Percentiles rank a stretch among this genome's conserved stretches.
phyloP scores from a whole-genome alignment of 2,329 filamentous ascomycete species.

The Coniella vitis region DNA sequence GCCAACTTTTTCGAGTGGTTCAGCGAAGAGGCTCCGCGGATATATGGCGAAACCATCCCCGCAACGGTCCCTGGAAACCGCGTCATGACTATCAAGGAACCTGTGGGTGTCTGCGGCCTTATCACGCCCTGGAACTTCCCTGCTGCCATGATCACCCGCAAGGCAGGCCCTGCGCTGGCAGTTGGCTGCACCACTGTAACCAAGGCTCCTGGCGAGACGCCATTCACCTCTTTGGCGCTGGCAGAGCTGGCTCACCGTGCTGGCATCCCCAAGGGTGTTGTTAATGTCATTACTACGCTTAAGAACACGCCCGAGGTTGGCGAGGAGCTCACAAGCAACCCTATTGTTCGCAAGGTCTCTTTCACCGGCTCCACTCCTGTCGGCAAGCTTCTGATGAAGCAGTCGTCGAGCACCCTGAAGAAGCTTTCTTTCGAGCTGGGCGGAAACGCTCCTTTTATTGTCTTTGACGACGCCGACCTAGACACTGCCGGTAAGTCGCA shows the following conservation, averaged over 20 bases:
- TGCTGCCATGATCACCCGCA: constrained; percentile 67
- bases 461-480: constrained; percentile 90
- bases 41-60: constrained; percentile 70
- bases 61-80: constrained; percentile 64
- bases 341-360: constrained; percentile 78
- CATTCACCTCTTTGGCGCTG: constrained; percentile 80
- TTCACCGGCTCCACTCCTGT: constrained; percentile 78
- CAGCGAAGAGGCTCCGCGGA: constrained; percentile 66
- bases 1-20: constrained; percentile 78
- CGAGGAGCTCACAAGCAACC: constrained; percentile 66
- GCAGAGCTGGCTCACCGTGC: constrained; percentile 81
- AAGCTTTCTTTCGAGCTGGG: constrained; percentile 76
- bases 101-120: constrained; percentile 74
- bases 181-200: constrained; percentile 93
- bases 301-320: constrained; percentile 78
- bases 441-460: constrained; percentile 87
- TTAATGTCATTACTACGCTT: constrained; percentile 79
- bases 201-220: constrained; percentile 89
- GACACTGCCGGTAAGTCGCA: constrained; percentile 52
- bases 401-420: constrained; percentile 78
- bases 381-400: constrained; percentile 78
- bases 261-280: constrained; percentile 81
- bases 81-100: constrained; percentile 73
- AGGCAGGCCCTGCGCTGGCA: constrained; percentile 69
- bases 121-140: constrained; percentile 91